Percentiles rank a stretch among this genome's conserved stretches.
Conservation (phyloP, 352 stramenopile genomes). For the Phytophthora lateralis region DNA sequence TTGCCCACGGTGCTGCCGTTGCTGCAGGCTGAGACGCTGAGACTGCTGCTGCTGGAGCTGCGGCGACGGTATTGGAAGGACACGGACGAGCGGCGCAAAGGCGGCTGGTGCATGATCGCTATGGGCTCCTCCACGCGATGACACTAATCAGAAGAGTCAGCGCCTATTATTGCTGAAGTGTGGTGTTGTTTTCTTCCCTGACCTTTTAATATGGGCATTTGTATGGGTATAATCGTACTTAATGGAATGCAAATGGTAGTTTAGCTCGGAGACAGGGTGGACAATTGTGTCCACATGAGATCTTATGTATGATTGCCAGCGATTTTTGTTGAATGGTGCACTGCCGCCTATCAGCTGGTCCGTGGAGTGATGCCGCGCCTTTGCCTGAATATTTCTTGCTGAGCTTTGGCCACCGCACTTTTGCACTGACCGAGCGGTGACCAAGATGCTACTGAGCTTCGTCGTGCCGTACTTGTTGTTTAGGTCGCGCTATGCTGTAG, state of each 20-base stretch:
- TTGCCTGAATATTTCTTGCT: constrained; percentile 6
- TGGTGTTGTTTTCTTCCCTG: constrained; percentile 2
- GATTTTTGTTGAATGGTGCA: background rate
- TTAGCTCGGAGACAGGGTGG: too few species aligned
- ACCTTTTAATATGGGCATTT: constrained; percentile 3
- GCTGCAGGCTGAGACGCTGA: constrained; percentile 45
- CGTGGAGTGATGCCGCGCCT: constrained; percentile 7
- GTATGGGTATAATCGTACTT: constrained; percentile 8
- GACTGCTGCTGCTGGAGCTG: constrained; percentile 37
- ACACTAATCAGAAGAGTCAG: constrained; percentile 20
- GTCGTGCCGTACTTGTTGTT: constrained; percentile 12
- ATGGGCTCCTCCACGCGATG: constrained; percentile 21
- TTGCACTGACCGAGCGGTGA: constrained; percentile 2
- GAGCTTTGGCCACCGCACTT: constrained; percentile 8
- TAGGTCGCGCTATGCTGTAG: constrained; percentile 23
- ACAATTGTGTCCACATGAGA: constrained; percentile 10
- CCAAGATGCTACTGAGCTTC: constrained; percentile 40
- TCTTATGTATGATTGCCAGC: too few species aligned
- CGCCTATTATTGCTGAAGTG: too few species aligned
- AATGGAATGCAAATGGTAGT: background rate
- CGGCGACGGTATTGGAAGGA: constrained; percentile 23
- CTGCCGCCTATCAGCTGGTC: constrained; percentile 16
- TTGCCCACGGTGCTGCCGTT: constrained; percentile 35
- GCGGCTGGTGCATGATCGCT: constrained; percentile 17
- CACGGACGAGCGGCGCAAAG: constrained; percentile 26